These are phyloP conservation scores for Daedaleopsis nitida DNA, from an alignment of 768 basidiomycete species.

Conservation along the genomic window DNA sequence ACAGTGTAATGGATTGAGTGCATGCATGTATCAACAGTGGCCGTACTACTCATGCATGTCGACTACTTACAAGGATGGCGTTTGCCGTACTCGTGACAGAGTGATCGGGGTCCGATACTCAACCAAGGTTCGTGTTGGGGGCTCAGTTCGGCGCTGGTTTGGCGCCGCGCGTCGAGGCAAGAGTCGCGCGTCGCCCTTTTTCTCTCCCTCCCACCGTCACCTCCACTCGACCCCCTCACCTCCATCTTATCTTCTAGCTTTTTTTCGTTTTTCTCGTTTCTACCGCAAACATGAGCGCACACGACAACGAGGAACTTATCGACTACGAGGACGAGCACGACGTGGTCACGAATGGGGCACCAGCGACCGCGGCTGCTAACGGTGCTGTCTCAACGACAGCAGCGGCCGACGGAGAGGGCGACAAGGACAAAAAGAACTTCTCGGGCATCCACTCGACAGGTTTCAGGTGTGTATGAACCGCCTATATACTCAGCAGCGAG, in stretches of 20 bases:
- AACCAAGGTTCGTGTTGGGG: conserved; percentile 11
- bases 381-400: conserved; percentile 50
- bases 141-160: conserved; percentile 20
- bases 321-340: conserved; percentile 95
- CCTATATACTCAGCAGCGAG: background rate
- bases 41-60: too few species aligned
- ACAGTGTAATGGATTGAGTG: background rate
- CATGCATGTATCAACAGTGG: too few species aligned
- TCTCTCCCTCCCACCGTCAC: conserved; percentile 26
- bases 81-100: conserved; percentile 1
- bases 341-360: conserved; percentile 60
- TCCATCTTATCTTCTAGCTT: conserved; percentile 29
- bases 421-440: conserved; percentile 96
- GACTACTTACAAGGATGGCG: too few species aligned
- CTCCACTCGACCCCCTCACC: conserved; percentile 13
- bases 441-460: conserved; percentile 99
- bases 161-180: conserved; percentile 17
- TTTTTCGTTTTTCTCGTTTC: conserved; percentile 30
- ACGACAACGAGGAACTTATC: conserved; percentile 90
- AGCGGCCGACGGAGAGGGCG: conserved; percentile 52
- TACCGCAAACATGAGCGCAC: conserved; percentile 60
- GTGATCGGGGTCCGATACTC: conserved; percentile 21
- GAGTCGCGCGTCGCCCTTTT: conserved; percentile 26
- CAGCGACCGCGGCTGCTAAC: conserved; percentile 47
- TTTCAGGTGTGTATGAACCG: conserved; percentile 69